Evolutionary conservation across 306 rosid genomes (phyloP).

Genomic region (Corylus avellana): DNA sequence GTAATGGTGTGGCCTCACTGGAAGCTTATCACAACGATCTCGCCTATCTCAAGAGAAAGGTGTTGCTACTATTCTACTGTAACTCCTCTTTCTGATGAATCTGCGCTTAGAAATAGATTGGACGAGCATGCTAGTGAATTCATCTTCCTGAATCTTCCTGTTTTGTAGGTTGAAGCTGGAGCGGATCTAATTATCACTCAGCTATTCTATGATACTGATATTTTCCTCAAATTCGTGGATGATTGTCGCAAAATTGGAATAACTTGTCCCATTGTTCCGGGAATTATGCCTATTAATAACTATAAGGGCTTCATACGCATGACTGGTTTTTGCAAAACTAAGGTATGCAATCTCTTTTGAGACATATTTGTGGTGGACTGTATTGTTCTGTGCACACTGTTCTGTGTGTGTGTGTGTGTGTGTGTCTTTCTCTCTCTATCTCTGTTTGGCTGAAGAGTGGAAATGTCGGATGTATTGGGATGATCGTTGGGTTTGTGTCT

Average conservation of each 20-base stretch:
- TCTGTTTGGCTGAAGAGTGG: background rate
- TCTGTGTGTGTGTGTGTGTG: too few relatives aligned
- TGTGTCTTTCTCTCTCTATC: background rate
- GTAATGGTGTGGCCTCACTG: conserved; percentile 66
- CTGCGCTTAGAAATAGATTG: too few relatives aligned
- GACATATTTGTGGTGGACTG: background rate
- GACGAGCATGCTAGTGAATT: background rate
- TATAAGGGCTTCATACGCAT: conserved; percentile 93
- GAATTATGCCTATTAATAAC: conserved; percentile 97
- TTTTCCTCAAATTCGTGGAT: conserved; percentile 87
- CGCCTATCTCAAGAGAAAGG: conserved; percentile 85
- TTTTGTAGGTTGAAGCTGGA: conserved; percentile 77
- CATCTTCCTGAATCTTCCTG: conserved; percentile 2
- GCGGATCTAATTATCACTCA: conserved; percentile 95
- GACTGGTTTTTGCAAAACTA: conserved; percentile 98
- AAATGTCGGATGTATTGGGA: background rate
- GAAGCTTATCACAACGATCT: conserved; percentile 84
- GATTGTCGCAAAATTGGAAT: conserved; percentile 99
- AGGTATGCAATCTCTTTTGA: conserved; percentile 42
- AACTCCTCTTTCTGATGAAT: background rate
- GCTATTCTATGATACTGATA: conserved; percentile 82
- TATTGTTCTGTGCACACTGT: background rate
- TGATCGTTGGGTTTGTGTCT: background rate
- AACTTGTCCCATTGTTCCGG: conserved; percentile 93
- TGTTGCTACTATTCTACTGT: conserved; percentile 24